Percentiles rank a stretch among this genome's conserved stretches.
Conservation (phyloP, 352 stramenopile species). For the Phytophthora quininea region DNA sequence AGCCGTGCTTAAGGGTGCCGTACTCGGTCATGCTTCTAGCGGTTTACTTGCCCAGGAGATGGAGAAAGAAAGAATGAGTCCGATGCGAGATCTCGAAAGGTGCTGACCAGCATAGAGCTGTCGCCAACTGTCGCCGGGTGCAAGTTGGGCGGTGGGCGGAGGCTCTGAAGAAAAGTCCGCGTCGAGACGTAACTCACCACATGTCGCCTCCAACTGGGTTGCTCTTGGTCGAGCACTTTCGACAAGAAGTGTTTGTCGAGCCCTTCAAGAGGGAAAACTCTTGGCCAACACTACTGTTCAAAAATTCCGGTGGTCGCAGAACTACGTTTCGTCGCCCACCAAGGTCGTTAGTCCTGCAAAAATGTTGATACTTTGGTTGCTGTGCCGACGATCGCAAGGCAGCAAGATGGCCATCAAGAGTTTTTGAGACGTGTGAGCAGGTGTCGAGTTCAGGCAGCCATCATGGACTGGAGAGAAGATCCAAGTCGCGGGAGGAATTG, state of each 20-base stretch:
- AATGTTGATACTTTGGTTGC: too few species aligned
- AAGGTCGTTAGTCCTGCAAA: too few species aligned
- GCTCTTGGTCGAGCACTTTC: conserved; percentile 1
- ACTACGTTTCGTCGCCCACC: too few species aligned
- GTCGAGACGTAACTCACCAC: conserved; percentile 9
- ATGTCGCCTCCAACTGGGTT: conserved; percentile 14
- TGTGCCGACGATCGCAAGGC: not conserved
- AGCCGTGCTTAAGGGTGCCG: conserved; percentile 35
- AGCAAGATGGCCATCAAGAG: too few species aligned
- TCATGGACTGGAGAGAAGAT: conserved; percentile 20
- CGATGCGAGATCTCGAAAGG: not conserved
- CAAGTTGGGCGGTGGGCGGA: conserved; percentile 13
- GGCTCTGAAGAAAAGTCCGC: conserved; percentile 15
- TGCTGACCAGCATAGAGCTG: not conserved
- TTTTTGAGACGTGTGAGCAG: conserved; percentile 25
- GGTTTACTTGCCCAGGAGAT: conserved; percentile 7
- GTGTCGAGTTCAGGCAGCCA: conserved; percentile 29
- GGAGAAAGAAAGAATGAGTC: conserved; percentile 34
- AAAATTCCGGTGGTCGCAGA: not conserved
- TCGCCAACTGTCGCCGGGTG: conserved; percentile 4
- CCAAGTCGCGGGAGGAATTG: conserved; percentile 3
- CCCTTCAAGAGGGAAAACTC: too few species aligned
- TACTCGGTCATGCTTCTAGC: conserved; percentile 39
- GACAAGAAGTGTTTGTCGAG: not conserved
- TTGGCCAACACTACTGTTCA: not conserved